Evolutionary conservation across 176 grass and related monocot genomes (phyloP).

Genomic region (Oryza longistaminata): DNA sequence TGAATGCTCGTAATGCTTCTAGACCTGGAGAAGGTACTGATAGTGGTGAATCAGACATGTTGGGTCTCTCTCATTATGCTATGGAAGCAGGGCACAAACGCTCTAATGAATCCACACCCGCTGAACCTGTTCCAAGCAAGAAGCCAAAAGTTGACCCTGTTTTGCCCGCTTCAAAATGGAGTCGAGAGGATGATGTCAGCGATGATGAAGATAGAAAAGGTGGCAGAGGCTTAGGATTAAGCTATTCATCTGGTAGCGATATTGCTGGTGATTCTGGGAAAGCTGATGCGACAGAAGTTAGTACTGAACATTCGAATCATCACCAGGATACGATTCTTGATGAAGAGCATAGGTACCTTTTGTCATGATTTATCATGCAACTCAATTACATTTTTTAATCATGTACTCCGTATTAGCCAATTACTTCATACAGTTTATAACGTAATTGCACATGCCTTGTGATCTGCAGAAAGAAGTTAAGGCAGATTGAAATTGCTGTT

Average conservation of each 20-base stretch:
- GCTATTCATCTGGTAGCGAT: slow-evolving; percentile 98
- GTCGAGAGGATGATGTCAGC: slow-evolving; percentile 69
- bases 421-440: neutral
- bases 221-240: slow-evolving; percentile 66
- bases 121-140: slow-evolving; percentile 42
- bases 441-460: slow-evolving; percentile 18
- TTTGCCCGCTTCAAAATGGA: slow-evolving; percentile 94
- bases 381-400: slow-evolving; percentile 12
- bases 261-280: slow-evolving; percentile 58
- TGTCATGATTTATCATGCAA: neutral
- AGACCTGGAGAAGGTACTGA: slow-evolving; percentile 45
- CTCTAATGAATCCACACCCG: slow-evolving; percentile 31
- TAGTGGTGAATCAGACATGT: slow-evolving; percentile 38
- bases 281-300: slow-evolving; percentile 45
- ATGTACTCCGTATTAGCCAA: neutral
- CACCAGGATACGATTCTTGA: slow-evolving; percentile 70
- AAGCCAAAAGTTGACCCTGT: slow-evolving; percentile 73
- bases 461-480: slow-evolving; percentile 77
- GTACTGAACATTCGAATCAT: slow-evolving; percentile 32
- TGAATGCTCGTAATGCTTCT: slow-evolving; percentile 33
- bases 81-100: slow-evolving; percentile 29
- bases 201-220: slow-evolving; percentile 68
- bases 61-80: slow-evolving; percentile 26
- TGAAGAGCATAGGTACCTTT: slow-evolving; percentile 77
- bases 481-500: slow-evolving; percentile 86